These are phyloP conservation scores for Cerioporus squamosus DNA, from an alignment of 1,284 basidiomycete genomes.

Conservation along the genomic window DNA sequence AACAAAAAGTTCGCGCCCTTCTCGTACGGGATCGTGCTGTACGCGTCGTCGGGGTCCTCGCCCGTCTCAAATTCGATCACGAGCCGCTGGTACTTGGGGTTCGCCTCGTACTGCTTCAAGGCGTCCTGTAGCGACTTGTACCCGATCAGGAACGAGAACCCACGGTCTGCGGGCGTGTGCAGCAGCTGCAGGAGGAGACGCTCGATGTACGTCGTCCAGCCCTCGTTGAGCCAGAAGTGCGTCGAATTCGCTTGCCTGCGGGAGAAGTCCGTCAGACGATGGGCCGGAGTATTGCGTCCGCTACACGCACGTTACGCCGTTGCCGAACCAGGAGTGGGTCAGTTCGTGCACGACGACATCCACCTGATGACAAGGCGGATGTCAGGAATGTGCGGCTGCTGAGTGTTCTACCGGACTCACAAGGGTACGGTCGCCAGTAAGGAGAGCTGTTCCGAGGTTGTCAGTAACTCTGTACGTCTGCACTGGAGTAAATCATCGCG, in stretches of 20 bases:
- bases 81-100: slow-evolving; percentile 82
- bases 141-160: slow-evolving; percentile 70
- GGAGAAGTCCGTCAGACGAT: background rate
- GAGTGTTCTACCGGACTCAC: slow-evolving; percentile 44
- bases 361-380: slow-evolving; percentile 15
- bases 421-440: slow-evolving; percentile 83
- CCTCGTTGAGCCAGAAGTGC: slow-evolving; percentile 94
- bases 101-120: slow-evolving; percentile 61
- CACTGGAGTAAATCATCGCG: slow-evolving; percentile 23
- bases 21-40: slow-evolving; percentile 72
- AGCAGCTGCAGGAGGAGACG: slow-evolving; percentile 79
- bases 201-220: slow-evolving; percentile 96
- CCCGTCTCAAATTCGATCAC: slow-evolving; percentile 85
- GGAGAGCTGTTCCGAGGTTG: slow-evolving; percentile 54
- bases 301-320: slow-evolving; percentile 73
- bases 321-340: slow-evolving; percentile 87
- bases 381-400: background rate
- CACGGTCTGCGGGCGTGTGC: slow-evolving; percentile 81
- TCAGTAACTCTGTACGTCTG: background rate
- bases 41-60: slow-evolving; percentile 89
- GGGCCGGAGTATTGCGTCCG: background rate
- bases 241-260: slow-evolving; percentile 68
- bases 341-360: slow-evolving; percentile 86
- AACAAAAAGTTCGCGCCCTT: slow-evolving; percentile 78
- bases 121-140: slow-evolving; percentile 76